Percentiles rank a stretch among this genome's conserved stretches.
Conservation (phyloP, 1,139 yeast species). For the Yamadazyma trypodendri region DNA sequence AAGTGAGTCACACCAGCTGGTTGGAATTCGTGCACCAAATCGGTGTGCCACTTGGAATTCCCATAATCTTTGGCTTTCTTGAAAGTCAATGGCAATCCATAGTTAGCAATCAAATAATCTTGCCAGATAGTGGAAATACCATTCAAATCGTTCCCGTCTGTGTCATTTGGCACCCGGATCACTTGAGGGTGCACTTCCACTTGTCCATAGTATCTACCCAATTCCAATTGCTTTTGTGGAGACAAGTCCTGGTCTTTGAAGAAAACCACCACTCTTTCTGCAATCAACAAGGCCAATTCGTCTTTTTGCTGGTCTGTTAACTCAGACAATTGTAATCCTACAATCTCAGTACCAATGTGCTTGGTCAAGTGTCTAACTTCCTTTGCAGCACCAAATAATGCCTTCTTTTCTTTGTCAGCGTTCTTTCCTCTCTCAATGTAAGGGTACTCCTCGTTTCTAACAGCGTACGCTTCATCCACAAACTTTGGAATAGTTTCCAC, state of each 20-base stretch:
- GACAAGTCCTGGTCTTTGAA: conserved; percentile 44
- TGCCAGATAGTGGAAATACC: conserved; percentile 59
- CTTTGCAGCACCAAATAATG: conserved; percentile 50
- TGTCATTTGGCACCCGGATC: conserved; percentile 28
- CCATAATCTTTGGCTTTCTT: conserved; percentile 29
- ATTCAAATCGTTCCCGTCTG: conserved; percentile 17
- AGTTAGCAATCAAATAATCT: conserved; percentile 31
- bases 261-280: conserved; percentile 45
- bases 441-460: conserved; percentile 40
- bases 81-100: conserved; percentile 24
- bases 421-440: conserved; percentile 47
- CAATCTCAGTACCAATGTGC: conserved; percentile 56
- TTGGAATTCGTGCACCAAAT: conserved; percentile 36
- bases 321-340: conserved; percentile 51
- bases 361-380: conserved; percentile 48
- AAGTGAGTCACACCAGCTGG: conserved; percentile 41
- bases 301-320: conserved; percentile 51
- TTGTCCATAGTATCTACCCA: conserved; percentile 44
- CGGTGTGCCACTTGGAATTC: conserved; percentile 38
- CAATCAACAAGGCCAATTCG: conserved; percentile 45
- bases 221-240: conserved; percentile 45
- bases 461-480: conserved; percentile 49
- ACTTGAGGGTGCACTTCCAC: conserved; percentile 45
- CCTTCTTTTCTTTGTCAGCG: conserved; percentile 56
- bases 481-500: conserved; percentile 42